Evolutionary conservation across 2,329 filamentous ascomycete species (phyloP).

Genomic region (Aspergillus fijiensis): DNA sequence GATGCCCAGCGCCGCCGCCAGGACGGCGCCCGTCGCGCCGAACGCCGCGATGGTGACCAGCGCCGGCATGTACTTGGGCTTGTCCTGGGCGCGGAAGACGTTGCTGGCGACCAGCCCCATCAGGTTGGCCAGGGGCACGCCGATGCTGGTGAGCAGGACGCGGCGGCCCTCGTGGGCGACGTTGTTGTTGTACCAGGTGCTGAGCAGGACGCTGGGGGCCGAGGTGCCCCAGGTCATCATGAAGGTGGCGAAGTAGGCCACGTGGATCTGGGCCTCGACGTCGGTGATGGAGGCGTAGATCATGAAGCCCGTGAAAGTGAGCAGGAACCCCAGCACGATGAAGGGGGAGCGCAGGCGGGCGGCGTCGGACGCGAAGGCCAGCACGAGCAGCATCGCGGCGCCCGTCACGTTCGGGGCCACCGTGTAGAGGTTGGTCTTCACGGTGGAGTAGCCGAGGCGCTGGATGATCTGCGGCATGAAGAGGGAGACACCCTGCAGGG

Average conservation of each 20-base stretch:
- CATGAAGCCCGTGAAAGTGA: constrained; percentile 76
- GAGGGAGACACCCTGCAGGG: constrained; percentile 56
- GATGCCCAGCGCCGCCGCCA: constrained; percentile 57
- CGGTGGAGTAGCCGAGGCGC: constrained; percentile 53
- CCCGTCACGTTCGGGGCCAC: constrained; percentile 77
- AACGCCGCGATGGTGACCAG: constrained; percentile 55
- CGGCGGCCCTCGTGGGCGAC: constrained; percentile 73
- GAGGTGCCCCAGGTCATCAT: constrained; percentile 82
- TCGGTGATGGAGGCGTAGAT: constrained; percentile 71
- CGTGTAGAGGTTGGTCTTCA: constrained; percentile 75
- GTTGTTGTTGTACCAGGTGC: constrained; percentile 80
- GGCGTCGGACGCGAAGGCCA: constrained; percentile 70
- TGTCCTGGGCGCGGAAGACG: constrained; percentile 64
- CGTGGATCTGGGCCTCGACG: constrained; percentile 58
- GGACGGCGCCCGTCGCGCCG: constrained; percentile 57
- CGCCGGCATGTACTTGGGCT: constrained; percentile 66
- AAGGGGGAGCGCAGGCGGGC: constrained; percentile 70
- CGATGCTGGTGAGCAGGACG: constrained; percentile 67
- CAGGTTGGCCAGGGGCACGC: constrained; percentile 72
- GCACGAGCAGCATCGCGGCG: constrained; percentile 67
- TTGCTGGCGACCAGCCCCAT: constrained; percentile 72
- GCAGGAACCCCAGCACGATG: constrained; percentile 68
- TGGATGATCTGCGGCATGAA: constrained; percentile 61
- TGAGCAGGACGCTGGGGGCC: constrained; percentile 66
- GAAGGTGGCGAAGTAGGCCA: constrained; percentile 75